Percentiles rank a stretch among this genome's conserved stretches.
Evolutionary conservation across 106 monocot genomes (phyloP).

Genomic region (Phalaenopsis equestris): DNA sequence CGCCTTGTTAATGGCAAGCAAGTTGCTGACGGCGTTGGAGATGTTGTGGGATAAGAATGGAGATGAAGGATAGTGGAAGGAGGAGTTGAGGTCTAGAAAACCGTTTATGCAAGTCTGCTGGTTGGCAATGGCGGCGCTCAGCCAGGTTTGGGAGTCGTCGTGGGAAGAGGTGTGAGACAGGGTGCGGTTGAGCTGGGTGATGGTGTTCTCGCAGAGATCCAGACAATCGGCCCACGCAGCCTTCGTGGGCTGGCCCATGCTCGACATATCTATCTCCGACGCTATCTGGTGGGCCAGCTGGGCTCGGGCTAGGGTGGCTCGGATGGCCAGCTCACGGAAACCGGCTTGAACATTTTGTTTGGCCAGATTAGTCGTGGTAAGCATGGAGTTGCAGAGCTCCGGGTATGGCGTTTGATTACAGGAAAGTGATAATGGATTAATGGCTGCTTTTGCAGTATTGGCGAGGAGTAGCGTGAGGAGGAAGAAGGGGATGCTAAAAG

Average conservation of each 20-base stretch:
- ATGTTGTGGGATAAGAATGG: conserved; percentile 16
- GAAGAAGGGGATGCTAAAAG: background rate
- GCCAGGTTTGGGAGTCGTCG: conserved; percentile 22
- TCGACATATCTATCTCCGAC: background rate
- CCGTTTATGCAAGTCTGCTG: conserved; percentile 16
- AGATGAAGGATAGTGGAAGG: background rate
- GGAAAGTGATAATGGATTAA: background rate
- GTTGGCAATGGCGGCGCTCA: conserved; percentile 23
- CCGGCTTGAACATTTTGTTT: background rate
- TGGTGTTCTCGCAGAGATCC: conserved; percentile 16
- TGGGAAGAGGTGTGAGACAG: background rate
- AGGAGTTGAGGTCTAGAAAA: conserved; percentile 9
- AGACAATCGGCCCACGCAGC: conserved; percentile 18
- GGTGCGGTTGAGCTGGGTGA: conserved; percentile 9
- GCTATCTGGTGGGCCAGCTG: background rate
- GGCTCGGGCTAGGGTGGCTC: conserved; percentile 16
- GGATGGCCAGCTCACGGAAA: conserved; percentile 12
- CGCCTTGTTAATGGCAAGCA: conserved; percentile 17
- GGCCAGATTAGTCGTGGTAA: background rate
- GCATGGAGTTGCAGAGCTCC: conserved; percentile 13
- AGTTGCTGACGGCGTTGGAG: conserved; percentile 11
- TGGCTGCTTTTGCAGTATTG: too few species aligned
- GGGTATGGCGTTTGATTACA: conserved; percentile 31
- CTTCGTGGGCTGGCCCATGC: conserved; percentile 5
- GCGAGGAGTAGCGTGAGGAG: background rate